These are phyloP conservation scores for Ilyonectria mors-panacis DNA, from an alignment of 2,329 filamentous ascomycete species.

Conservation along the genomic window DNA sequence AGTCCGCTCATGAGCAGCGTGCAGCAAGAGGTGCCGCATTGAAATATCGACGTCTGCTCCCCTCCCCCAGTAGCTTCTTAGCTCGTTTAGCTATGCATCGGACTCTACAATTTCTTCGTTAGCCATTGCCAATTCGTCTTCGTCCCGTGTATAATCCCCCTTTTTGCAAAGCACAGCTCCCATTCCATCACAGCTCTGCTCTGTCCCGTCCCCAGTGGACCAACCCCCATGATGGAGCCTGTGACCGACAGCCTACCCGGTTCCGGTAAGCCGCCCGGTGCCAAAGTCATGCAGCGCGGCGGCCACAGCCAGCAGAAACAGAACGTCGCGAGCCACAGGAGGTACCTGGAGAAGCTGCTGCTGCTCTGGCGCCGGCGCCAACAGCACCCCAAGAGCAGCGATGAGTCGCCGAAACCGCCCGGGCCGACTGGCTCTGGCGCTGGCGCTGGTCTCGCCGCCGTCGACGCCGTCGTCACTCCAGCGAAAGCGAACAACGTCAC, in stretches of 20 bases:
- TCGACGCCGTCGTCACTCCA: constrained; percentile 40
- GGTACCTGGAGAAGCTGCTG: constrained; percentile 28
- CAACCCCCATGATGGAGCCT: constrained; percentile 22
- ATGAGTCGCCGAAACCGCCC: constrained; percentile 48
- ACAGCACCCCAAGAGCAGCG: constrained; percentile 46
- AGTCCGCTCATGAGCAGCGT: constrained; percentile 11
- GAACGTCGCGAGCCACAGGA: constrained; percentile 30
- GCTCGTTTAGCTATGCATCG: neutral
- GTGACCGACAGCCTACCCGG: constrained; percentile 24
- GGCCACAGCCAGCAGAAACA: constrained; percentile 23
- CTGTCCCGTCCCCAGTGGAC: constrained; percentile 15
- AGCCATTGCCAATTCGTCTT: neutral
- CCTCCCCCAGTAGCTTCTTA: neutral
- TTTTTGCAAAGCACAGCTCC: neutral
- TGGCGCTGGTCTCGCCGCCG: constrained; percentile 44
- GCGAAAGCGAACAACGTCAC: constrained; percentile 42
- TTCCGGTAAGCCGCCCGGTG: constrained; percentile 39
- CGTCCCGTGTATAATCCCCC: neutral
- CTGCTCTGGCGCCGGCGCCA: constrained; percentile 41
- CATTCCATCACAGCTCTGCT: neutral
- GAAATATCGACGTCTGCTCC: constrained; percentile 1
- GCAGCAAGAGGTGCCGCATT: neutral
- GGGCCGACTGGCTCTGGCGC: constrained; percentile 36
- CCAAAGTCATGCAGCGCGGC: constrained; percentile 28
- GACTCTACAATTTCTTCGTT: neutral